Base-by-base conservation (phyloP, 2,329 filamentous ascomycete genomes). In the Pyricularia sp. region DNA sequence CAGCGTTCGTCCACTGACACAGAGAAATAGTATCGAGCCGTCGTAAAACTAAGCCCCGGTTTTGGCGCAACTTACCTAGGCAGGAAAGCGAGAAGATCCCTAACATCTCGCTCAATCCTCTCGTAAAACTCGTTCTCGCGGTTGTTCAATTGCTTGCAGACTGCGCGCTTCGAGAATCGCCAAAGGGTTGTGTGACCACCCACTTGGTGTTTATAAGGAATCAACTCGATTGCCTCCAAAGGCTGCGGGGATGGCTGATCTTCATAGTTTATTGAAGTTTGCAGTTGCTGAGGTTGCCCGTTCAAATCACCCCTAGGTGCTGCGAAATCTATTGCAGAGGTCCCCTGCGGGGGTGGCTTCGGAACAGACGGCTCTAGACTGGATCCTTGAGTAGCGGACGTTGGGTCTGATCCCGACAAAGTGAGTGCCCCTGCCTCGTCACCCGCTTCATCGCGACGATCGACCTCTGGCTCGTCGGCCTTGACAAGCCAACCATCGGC, bases 41-140 rank as follows among this genome's bases (percentile, higher is more conserved):
- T 20, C 25, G 59, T 25, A 7, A 30, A 63, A 26, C n/a, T 2
- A 17, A 17, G 12, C 12, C 23, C 1, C 1, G 3, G 9, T 30
- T 28, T 63, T 17, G 14, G 9, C 23, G 20, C 12, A 20, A 78
- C 82, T 71, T 82, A 91, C 89, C 94, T 93, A 72, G 95, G 95
- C 72, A 99, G 84, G 77, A 98, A 99, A 61, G 91, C 88, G 70
- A 99, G 82, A 75, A 99, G 85, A 76, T 97, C 91, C 72, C 93
- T 92, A 79, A 99, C 94, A 73, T 92, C 88, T 75, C 88, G 89
- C 81, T 99, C 95, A 74, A 98, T 92, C 68, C 90, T 95, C 80
- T 99, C 95, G 79, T 99, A 99, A 77, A 99, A 99, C 80, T 97
- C 93, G 79, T 99, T 99, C 77, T 99, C 95, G 75, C 94, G 88